Conservation (phyloP, 2,329 filamentous ascomycete species). For the Fusarium sp. region DNA sequence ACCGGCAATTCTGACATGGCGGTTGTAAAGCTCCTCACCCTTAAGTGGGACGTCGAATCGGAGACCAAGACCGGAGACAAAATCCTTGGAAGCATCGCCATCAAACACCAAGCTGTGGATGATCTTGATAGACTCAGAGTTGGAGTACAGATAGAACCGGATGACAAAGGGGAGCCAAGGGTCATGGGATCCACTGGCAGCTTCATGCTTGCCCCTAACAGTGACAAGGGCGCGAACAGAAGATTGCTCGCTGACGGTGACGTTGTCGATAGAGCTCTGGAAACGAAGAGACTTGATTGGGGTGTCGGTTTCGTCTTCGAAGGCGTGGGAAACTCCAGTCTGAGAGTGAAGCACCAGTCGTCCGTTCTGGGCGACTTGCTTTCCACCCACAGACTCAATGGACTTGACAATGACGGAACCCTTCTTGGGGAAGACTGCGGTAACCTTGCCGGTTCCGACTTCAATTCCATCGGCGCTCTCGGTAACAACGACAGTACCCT, state of each 20-base stretch:
- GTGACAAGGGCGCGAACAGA: conserved; percentile 58
- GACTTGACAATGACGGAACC: conserved; percentile 54
- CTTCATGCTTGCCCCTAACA: conserved; percentile 53
- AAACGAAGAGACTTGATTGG: conserved; percentile 59
- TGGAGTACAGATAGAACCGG: conserved; percentile 69
- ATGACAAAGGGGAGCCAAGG: conserved; percentile 64
- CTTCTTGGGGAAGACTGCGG: conserved; percentile 55
- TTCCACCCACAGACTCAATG: conserved; percentile 55
- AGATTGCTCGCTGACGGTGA: conserved; percentile 58
- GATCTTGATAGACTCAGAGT: conserved; percentile 65
- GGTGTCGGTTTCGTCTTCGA: conserved; percentile 33
- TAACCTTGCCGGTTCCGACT: conserved; percentile 59
- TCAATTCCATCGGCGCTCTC: conserved; percentile 46
- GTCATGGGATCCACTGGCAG: conserved; percentile 46
- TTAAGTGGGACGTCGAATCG: conserved; percentile 66
- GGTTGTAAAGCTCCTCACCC: conserved; percentile 66
- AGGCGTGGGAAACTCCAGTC: conserved; percentile 55
- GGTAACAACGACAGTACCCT: conserved; percentile 20
- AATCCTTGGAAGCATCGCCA: conserved; percentile 60
- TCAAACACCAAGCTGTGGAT: conserved; percentile 70
- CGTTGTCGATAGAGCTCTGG: conserved; percentile 62
- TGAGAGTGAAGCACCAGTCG: conserved; percentile 66
- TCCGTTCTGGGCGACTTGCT: conserved; percentile 59
- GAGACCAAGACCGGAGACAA: conserved; percentile 66
- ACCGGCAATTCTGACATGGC: conserved; percentile 68